A percentile compares a stretch with the other conserved stretches of the same genome.
These are phyloP conservation scores for Salix dunnii DNA, from an alignment of 345 rosid genomes.

Conservation along the genomic window DNA sequence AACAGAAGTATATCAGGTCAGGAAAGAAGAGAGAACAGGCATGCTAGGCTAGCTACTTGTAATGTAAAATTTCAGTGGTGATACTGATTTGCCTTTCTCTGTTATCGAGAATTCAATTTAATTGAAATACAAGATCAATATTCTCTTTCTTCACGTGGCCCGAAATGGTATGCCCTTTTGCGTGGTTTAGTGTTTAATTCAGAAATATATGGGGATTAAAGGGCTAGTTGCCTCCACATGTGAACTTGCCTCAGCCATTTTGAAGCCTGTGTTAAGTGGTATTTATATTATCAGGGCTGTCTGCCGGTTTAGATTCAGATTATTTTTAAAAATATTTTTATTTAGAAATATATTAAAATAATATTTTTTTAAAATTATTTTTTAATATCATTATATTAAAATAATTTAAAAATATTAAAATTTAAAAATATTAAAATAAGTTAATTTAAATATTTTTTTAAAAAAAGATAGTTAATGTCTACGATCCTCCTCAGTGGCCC, in stretches of 20 bases:
- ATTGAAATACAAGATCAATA: not conserved
- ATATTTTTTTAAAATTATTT: no score
- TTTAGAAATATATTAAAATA: no score
- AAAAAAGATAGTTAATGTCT: no score
- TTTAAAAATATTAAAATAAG: no score
- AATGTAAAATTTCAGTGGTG: slow-evolving; percentile 2
- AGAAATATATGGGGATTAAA: not conserved
- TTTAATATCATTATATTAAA: no score
- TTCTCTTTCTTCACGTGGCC: not conserved
- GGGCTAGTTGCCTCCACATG: not conserved
- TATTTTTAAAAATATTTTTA: no score
- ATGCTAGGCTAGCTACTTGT: slow-evolving; percentile 4
- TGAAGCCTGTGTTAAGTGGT: not conserved
- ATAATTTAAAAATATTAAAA: no score
- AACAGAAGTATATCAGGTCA: not conserved
- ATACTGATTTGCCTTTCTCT: not conserved
- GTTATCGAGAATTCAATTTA: not conserved
- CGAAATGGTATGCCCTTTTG: not conserved
- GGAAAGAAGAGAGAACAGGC: not conserved
- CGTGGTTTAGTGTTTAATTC: not conserved
- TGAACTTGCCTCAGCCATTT: not conserved
- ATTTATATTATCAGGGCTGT: no score
- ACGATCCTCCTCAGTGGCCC: no score
- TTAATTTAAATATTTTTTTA: no score
- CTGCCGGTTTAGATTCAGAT: no score